phyloP scores from a whole-genome alignment of 768 basidiomycete species.

The Rhodosporidiobolus odoratus region DNA sequence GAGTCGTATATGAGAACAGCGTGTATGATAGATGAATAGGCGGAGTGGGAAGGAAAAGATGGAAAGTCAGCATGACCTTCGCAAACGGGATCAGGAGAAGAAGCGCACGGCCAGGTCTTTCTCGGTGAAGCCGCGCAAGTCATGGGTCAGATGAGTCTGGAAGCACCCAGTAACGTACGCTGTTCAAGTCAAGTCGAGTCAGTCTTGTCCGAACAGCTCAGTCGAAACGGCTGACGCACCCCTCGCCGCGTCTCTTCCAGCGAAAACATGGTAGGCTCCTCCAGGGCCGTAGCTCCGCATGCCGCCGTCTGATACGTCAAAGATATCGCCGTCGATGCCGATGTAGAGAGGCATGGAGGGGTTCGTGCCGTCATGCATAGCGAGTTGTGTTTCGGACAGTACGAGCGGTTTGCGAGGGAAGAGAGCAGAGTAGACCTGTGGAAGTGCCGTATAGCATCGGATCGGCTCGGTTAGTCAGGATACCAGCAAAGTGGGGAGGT shows the following conservation, averaged over 20 bases:
- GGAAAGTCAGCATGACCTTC: background rate
- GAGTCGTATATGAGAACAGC: background rate
- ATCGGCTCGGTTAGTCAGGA: background rate
- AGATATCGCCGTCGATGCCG: constrained; percentile 88
- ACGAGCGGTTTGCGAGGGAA: constrained; percentile 35
- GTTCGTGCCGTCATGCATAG: constrained; percentile 65
- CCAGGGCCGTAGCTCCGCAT: constrained; percentile 73
- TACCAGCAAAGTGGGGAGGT: background rate
- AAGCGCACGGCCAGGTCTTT: constrained; percentile 62
- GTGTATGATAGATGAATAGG: background rate
- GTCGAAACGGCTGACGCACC: background rate
- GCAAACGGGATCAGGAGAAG: background rate
- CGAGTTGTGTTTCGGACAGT: constrained; percentile 67
- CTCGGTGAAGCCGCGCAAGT: constrained; percentile 72
- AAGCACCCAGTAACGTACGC: constrained; percentile 94
- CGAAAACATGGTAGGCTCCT: constrained; percentile 54
- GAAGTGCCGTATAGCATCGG: background rate
- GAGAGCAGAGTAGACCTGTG: constrained; percentile 33
- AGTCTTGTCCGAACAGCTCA: constrained; percentile 12
- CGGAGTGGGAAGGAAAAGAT: background rate
- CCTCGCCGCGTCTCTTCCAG: constrained; percentile 55
- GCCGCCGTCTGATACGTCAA: constrained; percentile 71
- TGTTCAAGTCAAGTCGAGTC: constrained; percentile 52
- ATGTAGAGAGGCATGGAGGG: constrained; percentile 66
- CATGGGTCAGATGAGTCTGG: constrained; percentile 81